Evolutionary conservation across 352 stramenopile species (phyloP), one percentile per base, ranked within the genome.

Genomic region (Phytophthora multivora): DNA sequence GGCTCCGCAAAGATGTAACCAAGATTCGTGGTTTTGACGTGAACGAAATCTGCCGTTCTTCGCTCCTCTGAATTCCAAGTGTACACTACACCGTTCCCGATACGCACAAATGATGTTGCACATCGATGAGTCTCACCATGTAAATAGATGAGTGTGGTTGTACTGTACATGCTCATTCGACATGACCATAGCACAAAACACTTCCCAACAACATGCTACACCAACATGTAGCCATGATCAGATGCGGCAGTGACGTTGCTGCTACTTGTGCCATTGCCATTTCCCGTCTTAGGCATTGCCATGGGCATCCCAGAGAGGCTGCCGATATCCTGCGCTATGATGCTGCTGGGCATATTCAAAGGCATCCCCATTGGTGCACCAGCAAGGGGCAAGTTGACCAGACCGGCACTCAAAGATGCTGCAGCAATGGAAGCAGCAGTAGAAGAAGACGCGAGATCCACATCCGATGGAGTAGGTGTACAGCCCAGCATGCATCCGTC

Each of bases 181-280:
- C n/a, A n/a, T n/a, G n/a, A n/a, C n/a, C n/a, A n/a, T n/a, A n/a
- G n/a, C n/a, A 23, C 21, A 31, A 31, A 31, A 31, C 9, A 31
- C 2, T 10, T 6, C 10, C 3, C 21, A 31, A 10, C 26, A 31
- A 6, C 26, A 31, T 31, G 45, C 59, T 58, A 79, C 28, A 79
- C 59, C 18, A 78, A 47, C 69, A 74, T 79, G 54, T 67, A 76
- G 21, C 63, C 66, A 64, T 69, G 51, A 18, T 66, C 36, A 1
- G 54, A 46, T 13, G 21, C 28, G 23, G 41, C 30, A 45, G 11
- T 43, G 31, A 25, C 52, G 36, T 13, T 48, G 18, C n/a, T 51
- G 25, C 28, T 62, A 21, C 30, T 62, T 28, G 47, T 23, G 10
- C 38, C 30, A 28, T 19, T 58, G 36, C 43, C 56, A 47, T 26